phyloP scores from a whole-genome alignment of 2,329 filamentous ascomycete species.

The Dactylellina drechsleri region DNA sequence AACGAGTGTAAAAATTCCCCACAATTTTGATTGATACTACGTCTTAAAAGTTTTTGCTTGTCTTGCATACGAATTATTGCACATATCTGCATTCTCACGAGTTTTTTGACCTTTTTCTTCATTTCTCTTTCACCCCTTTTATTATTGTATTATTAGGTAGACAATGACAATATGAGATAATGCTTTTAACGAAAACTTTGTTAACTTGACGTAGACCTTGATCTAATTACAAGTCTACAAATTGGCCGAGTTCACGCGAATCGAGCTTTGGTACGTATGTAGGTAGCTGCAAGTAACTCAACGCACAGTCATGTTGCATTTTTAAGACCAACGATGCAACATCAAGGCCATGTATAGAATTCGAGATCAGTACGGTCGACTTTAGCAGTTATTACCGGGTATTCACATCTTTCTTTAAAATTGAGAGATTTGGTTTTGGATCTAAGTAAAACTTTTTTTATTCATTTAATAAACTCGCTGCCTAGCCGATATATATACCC shows the following conservation, averaged over 20 bases:
- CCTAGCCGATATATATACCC: conserved; percentile 4
- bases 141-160: conserved; percentile 53
- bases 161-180: conserved; percentile 25
- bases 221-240: no score
- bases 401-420: no score
- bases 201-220: no score
- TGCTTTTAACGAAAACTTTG: neutral
- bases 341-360: no score
- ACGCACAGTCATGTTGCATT: no score
- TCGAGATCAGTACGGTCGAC: no score
- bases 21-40: conserved; percentile 5
- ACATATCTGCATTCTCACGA: conserved; percentile 4
- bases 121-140: conserved; percentile 17
- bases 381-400: no score
- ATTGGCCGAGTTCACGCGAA: neutral
- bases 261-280: neutral
- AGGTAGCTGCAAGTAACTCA: no score
- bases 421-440: neutral
- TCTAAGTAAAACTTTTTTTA: neutral
- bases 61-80: neutral
- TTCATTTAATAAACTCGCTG: neutral
- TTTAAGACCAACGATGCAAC: no score
- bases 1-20: neutral
- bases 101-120: conserved; percentile 14
- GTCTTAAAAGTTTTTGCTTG: conserved; percentile 44